Percentiles rank a stretch among this genome's conserved stretches.
These are phyloP conservation scores for Purshia tridentata DNA, from an alignment of 306 rosid species.

Conservation along the genomic window DNA sequence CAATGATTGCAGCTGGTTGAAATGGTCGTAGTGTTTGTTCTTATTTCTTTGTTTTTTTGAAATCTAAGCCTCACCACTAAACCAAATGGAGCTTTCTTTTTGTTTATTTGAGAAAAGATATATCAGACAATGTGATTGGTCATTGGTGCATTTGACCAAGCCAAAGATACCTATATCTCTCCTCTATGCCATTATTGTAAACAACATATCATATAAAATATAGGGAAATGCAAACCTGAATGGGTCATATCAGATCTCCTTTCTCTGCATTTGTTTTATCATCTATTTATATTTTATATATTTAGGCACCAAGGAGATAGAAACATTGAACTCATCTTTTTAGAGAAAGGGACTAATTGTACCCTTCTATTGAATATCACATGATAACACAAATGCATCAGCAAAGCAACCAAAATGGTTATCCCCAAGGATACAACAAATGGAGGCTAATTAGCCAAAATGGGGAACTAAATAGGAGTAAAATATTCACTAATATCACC, in stretches of 20 bases:
- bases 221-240: conserved; percentile 17
- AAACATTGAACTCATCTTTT: conserved; percentile 19
- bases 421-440: not conserved
- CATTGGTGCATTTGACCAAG: conserved; percentile 37
- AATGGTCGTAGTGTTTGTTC: conserved; percentile 44
- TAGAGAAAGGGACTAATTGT: conserved; percentile 15
- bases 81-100: conserved; percentile 44
- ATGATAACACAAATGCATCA: not conserved
- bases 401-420: conserved; percentile 2
- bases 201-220: not conserved
- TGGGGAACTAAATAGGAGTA: not conserved
- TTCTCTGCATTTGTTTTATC: not conserved
- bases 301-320: conserved; percentile 1
- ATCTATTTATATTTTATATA: not conserved
- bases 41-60: conserved; percentile 36
- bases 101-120: not conserved
- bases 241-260: conserved; percentile 27
- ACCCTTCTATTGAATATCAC: conserved; percentile 8
- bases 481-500: not conserved
- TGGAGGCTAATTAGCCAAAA: conserved; percentile 3
- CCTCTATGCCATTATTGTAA: conserved; percentile 13
- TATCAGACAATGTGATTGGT: conserved; percentile 16
- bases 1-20: conserved; percentile 31
- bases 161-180: conserved; percentile 35
- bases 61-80: conserved; percentile 33